These are phyloP conservation scores for Coemansia sp. DNA, from an alignment of 192 early-diverging fungal genomes.

Conservation along the genomic window DNA sequence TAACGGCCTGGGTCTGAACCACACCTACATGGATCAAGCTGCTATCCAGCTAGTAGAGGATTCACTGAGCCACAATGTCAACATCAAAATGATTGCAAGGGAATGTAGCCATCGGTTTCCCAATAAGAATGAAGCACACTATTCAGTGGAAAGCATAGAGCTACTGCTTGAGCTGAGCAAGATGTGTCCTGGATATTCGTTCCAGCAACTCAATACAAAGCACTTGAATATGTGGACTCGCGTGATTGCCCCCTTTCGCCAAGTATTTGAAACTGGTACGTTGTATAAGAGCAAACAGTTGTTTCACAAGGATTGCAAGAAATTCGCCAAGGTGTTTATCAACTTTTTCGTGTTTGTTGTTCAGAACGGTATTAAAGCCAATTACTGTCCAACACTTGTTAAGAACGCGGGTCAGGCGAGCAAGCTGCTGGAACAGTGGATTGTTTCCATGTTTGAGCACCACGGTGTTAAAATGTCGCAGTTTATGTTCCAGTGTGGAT, in stretches of 20 bases:
- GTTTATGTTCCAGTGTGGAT: constrained; percentile 22
- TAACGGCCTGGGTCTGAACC: constrained; percentile 18
- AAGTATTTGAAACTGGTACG: constrained; percentile 17
- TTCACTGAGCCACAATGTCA: constrained; percentile 4
- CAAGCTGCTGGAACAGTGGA: constrained; percentile 44
- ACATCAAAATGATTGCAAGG: background rate
- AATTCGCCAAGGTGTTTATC: constrained; percentile 41
- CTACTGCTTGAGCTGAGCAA: constrained; percentile 25
- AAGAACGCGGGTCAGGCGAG: constrained; percentile 12
- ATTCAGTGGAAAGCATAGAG: constrained; percentile 23
- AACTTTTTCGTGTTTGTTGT: constrained; percentile 15
- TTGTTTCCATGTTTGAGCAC: constrained; percentile 29
- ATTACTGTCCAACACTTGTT: constrained; percentile 6
- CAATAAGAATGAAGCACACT: constrained; percentile 26
- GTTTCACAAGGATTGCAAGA: constrained; percentile 44
- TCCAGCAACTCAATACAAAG: constrained; percentile 50
- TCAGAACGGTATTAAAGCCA: background rate
- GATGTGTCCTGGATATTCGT: constrained; percentile 19
- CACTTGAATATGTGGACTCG: constrained; percentile 52
- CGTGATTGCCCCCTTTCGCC: constrained; percentile 31
- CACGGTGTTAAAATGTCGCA: constrained; percentile 23
- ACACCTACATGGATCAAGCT: constrained; percentile 26
- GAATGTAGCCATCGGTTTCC: background rate
- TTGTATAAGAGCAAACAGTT: constrained; percentile 34
- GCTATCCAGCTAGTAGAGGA: constrained; percentile 26